Evolutionary conservation across 768 basidiomycete genomes (phyloP), one percentile per base, ranked within the genome.

Genomic region (Suillus occidentalis): DNA sequence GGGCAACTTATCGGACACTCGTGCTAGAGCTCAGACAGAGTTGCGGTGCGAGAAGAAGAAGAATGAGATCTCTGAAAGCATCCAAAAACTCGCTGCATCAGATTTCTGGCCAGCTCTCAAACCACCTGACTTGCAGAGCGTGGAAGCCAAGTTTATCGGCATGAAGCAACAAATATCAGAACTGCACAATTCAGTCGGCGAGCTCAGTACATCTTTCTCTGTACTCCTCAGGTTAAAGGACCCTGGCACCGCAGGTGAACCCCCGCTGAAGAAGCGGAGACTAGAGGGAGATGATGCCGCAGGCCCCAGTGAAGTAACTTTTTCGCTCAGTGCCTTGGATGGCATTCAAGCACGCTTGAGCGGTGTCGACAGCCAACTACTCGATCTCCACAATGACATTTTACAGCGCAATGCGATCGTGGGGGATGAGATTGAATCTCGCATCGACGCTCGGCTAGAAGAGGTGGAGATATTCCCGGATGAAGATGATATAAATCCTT

Each of bases 91-190:
- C 16, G 60, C 78, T 6, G 75, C 75, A 31, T 70, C 72, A 55
- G 73, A 73, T 20, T 82, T 80, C 64, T 83, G 82, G 82, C 82
- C 81, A 6, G 56, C 75, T 39, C n/a, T 79, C 4, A 72, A 70
- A 25, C 59, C 64, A 7, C 66, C 74, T n/a, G 70, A 72, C 20
- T 57, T 73, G 18, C 66, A 70, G n/a, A 63, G 61, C 13, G 22
- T 71, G 40, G 69, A 73, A 20, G 20, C 40, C 28, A 73, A 74
- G 61, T 63, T 67, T 57, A 36, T 40, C n/a, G 67, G 72, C 16
- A 65, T 71, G 31, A 76, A 73, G 62, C 75, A 76, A 45, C 68
- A 75, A 36, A 70, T 76, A 36, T 66, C 65, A 47, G 74, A 73
- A n/a, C 72, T 83, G 61, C 74, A 71, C 40, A 65, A 58, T 31